A percentile compares a stretch with the other conserved stretches of the same genome.
Evolutionary conservation across 306 rosid species (phyloP).

Genomic region (Delonix regia): DNA sequence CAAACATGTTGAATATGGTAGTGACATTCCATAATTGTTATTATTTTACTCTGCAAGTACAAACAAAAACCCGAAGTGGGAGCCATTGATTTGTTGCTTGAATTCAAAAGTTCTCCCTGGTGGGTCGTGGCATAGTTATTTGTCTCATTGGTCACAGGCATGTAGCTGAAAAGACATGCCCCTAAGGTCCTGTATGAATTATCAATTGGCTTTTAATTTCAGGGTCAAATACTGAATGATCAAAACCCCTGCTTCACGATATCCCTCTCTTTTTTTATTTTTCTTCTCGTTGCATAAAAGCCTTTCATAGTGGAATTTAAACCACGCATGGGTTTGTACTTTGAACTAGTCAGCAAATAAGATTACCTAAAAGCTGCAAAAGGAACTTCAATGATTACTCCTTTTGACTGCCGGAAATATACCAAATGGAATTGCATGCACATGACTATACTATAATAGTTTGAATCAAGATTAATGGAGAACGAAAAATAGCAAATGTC

Average conservation of each 20-base stretch:
- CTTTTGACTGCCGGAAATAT: not conserved
- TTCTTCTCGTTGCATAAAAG: conserved; percentile 1
- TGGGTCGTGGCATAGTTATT: conserved; percentile 4
- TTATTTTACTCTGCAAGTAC: conserved; percentile 11
- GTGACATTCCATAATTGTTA: not conserved
- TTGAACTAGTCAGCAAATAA: not conserved
- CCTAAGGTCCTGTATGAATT: conserved; percentile 21
- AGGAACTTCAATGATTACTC: not conserved
- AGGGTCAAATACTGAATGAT: conserved; percentile 36
- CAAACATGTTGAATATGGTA: not conserved
- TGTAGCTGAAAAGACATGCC: conserved; percentile 30
- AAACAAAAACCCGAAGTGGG: conserved; percentile 9
- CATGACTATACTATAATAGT: not conserved
- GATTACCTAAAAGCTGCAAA: conserved; percentile 20
- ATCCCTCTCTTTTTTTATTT: not conserved
- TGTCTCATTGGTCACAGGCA: conserved; percentile 30
- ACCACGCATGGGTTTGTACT: not conserved
- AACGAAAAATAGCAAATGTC: not conserved
- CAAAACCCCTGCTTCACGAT: conserved; percentile 6
- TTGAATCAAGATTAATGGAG: not conserved
- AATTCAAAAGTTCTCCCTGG: conserved; percentile 35
- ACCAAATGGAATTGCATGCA: not conserved
- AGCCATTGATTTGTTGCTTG: conserved; percentile 25
- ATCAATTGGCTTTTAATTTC: not conserved
- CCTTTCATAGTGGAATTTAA: conserved; percentile 5